phyloP scores from a whole-genome alignment of 179 eudicot species.

The Corrigiola litoralis region DNA sequence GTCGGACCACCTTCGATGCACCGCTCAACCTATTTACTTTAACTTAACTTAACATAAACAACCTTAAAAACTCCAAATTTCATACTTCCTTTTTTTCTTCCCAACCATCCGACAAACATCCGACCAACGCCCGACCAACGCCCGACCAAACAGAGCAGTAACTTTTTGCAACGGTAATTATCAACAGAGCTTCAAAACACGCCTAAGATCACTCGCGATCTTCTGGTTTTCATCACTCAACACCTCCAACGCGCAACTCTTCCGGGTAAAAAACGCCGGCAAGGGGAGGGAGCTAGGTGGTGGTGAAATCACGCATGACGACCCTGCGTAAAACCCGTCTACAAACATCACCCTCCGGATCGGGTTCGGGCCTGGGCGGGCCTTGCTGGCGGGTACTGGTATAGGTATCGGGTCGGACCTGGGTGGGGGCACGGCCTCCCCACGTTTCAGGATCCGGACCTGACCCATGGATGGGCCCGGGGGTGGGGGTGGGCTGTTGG shows the following conservation, averaged over 20 bases:
- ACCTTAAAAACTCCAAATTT: too few species aligned
- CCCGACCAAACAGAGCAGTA: too few species aligned
- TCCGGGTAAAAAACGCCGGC: conserved; percentile 28
- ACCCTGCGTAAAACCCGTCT: conserved; percentile 33
- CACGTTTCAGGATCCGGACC: conserved; percentile 28
- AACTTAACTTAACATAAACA: too few species aligned
- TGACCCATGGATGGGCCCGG: not conserved
- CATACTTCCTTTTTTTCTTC: not conserved
- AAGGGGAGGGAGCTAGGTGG: conserved; percentile 29
- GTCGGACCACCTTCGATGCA: conserved; percentile 9
- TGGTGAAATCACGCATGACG: conserved; percentile 28
- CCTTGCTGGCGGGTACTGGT: too few species aligned
- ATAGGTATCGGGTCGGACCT: not conserved
- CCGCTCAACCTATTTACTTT: conserved; percentile 12
- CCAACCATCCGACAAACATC: not conserved
- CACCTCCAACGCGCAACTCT: conserved; percentile 1
- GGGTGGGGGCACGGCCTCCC: not conserved
- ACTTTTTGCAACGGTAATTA: not conserved
- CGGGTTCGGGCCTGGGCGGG: not conserved
- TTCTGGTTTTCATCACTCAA: conserved; percentile 1
- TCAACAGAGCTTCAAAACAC: conserved; percentile 14
- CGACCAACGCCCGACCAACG: too few species aligned
- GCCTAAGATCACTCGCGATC: conserved; percentile 21
- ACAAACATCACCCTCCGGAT: not conserved
- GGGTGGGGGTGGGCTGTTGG: conserved; percentile 7